Conservation (phyloP, 371 early-diverging fungal genomes). For the Mortierella sp. region DNA sequence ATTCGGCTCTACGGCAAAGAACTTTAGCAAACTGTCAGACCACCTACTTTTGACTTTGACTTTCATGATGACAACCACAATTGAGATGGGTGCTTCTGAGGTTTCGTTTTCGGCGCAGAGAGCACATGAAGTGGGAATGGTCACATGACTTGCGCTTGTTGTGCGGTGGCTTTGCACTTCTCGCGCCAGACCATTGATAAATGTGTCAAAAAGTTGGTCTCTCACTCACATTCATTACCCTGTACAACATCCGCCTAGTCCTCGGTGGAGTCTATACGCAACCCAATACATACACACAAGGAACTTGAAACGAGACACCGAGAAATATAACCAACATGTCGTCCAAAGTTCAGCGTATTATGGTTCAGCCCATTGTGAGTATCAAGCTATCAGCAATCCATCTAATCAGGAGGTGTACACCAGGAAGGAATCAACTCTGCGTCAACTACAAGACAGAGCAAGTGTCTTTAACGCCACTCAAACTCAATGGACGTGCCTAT, state of each 20-base stretch:
- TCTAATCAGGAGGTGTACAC: conserved; percentile 13
- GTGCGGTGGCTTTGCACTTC: conserved; percentile 34
- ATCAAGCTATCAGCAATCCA: neutral
- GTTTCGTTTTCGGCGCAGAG: no score
- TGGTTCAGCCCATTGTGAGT: conserved; percentile 96
- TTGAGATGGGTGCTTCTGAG: neutral
- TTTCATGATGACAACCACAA: conserved; percentile 28
- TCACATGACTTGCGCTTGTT: conserved; percentile 2
- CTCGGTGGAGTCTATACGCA: neutral
- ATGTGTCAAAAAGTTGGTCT: neutral
- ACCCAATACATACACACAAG: neutral
- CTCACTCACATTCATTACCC: neutral
- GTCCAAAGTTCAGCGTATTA: conserved; percentile 92
- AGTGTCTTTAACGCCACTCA: neutral
- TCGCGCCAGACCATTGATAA: conserved; percentile 3
- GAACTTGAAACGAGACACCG: neutral
- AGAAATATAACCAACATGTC: conserved; percentile 66
- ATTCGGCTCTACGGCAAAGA: neutral
- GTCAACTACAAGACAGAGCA: neutral
- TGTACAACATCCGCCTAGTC: neutral
- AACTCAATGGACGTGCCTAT: neutral
- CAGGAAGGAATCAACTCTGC: conserved; percentile 4
- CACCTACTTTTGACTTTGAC: conserved; percentile 50
- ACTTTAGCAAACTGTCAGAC: neutral
- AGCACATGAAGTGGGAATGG: neutral